Conservation (phyloP, 805 yeast species). For the Hanseniaspora pseudoguilliermondii region DNA sequence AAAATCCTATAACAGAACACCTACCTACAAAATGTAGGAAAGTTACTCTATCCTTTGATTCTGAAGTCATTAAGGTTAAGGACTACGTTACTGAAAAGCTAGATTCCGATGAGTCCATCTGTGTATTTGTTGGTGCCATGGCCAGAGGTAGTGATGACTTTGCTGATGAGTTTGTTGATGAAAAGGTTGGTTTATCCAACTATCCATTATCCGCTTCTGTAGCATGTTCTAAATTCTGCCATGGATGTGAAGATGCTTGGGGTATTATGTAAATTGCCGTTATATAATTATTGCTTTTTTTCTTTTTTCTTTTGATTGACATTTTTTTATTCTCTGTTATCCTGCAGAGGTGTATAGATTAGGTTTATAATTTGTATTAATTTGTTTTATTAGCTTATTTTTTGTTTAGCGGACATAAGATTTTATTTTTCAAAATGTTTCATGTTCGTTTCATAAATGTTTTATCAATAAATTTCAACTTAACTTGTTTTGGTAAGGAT, state of each 20-base stretch:
- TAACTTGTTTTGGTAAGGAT: too few species aligned
- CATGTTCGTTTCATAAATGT: background rate
- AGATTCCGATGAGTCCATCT: slow-evolving; percentile 81
- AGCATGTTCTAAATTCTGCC: slow-evolving; percentile 95
- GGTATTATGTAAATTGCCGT: slow-evolving; percentile 36
- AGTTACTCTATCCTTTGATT: slow-evolving; percentile 83
- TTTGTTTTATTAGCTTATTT: background rate
- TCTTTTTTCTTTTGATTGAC: background rate
- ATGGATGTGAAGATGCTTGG: slow-evolving; percentile 99
- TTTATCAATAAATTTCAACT: background rate
- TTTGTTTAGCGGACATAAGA: background rate
- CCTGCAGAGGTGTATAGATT: background rate
- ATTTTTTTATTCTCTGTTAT: background rate
- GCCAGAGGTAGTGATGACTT: slow-evolving; percentile 95
- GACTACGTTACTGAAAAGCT: slow-evolving; percentile 63
- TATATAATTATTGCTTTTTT: background rate
- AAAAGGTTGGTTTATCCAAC: slow-evolving; percentile 87
- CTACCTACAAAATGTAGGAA: slow-evolving; percentile 92
- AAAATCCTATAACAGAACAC: slow-evolving; percentile 94
- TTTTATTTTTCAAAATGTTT: background rate
- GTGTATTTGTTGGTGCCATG: slow-evolving; percentile 99
- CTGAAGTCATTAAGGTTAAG: slow-evolving; percentile 75
- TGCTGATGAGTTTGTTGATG: slow-evolving; percentile 95
- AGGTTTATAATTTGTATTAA: background rate
- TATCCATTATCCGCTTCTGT: slow-evolving; percentile 95